phyloP scores from a whole-genome alignment of 805 yeast genomes.

The Hemisphaericaspora nanyangensis region DNA sequence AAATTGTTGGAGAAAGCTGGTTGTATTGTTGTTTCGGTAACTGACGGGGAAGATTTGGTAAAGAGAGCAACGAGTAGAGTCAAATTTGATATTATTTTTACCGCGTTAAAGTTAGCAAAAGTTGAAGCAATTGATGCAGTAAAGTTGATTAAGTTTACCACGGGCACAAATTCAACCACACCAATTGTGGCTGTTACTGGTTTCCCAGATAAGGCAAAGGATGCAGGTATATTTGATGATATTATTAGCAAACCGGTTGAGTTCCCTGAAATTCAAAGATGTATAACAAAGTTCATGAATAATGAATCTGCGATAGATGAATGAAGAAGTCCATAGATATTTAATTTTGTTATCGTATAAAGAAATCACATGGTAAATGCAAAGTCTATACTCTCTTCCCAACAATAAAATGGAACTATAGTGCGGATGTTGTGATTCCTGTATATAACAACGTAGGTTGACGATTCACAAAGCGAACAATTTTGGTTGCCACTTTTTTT shows the following conservation, averaged over 20 bases:
- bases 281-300: slow-evolving; percentile 16
- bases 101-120: slow-evolving; percentile 66
- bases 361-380: too few relatives aligned
- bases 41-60: slow-evolving; percentile 78
- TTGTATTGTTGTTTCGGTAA: slow-evolving; percentile 61
- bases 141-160: slow-evolving; percentile 69
- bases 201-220: slow-evolving; percentile 61
- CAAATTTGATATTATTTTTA: slow-evolving; percentile 77
- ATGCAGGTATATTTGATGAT: slow-evolving; percentile 55
- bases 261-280: slow-evolving; percentile 15
- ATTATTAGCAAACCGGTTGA: slow-evolving; percentile 70
- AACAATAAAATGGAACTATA: too few relatives aligned
- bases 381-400: too few relatives aligned
- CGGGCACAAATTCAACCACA: slow-evolving; percentile 71
- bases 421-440: too few relatives aligned
- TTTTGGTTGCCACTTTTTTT: too few relatives aligned
- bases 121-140: slow-evolving; percentile 74
- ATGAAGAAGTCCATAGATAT: background rate
- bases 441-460: too few relatives aligned
- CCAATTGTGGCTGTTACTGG: slow-evolving; percentile 76
- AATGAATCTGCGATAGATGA: slow-evolving; percentile 4
- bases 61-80: slow-evolving; percentile 79
- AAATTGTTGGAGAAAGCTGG: slow-evolving; percentile 64
- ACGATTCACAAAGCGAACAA: too few relatives aligned
- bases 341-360: too few relatives aligned